A percentile compares a stretch with the other conserved stretches of the same genome.
These are phyloP conservation scores for Fistulifera solaris DNA, from an alignment of 108 stramenopile genomes.

Conservation along the genomic window DNA sequence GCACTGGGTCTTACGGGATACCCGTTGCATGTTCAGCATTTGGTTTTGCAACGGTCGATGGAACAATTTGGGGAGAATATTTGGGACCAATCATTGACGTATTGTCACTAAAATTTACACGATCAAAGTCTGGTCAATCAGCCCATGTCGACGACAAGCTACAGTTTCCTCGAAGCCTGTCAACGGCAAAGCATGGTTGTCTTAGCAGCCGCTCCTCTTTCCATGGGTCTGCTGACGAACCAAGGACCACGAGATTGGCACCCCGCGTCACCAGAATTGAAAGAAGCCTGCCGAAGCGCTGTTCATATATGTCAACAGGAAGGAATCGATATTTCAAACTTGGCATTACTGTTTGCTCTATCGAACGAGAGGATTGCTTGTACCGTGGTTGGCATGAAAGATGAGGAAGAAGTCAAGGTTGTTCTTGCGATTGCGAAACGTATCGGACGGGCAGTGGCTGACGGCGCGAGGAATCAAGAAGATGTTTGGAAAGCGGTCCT, in stretches of 20 bases:
- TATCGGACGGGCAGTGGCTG: constrained; percentile 23
- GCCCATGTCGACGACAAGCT: background rate
- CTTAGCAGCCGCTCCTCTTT: constrained; percentile 77
- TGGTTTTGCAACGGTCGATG: constrained; percentile 50
- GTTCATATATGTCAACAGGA: constrained; percentile 29
- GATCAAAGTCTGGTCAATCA: constrained; percentile 43
- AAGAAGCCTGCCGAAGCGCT: constrained; percentile 55
- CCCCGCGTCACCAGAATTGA: constrained; percentile 55
- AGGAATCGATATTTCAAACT: constrained; percentile 39
- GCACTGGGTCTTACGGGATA: constrained; percentile 87
- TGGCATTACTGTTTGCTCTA: constrained; percentile 59
- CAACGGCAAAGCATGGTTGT: constrained; percentile 27
- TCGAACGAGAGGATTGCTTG: constrained; percentile 49
- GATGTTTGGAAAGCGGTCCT: constrained; percentile 29
- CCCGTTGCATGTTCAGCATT: constrained; percentile 74
- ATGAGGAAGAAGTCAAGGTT: constrained; percentile 43
- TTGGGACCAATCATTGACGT: constrained; percentile 79
- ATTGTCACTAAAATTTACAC: constrained; percentile 82
- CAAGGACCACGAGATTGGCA: constrained; percentile 66
- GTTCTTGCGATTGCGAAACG: constrained; percentile 43
- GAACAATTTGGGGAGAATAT: constrained; percentile 24
- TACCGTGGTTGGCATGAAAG: constrained; percentile 75
- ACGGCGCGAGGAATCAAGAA: constrained; percentile 7
- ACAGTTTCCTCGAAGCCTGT: constrained; percentile 48
- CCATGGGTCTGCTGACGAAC: constrained; percentile 79